A percentile compares a stretch with the other conserved stretches of the same genome.
These are phyloP conservation scores for Hylodesmum podocarpum DNA, from an alignment of 306 rosid genomes.

Conservation along the genomic window DNA sequence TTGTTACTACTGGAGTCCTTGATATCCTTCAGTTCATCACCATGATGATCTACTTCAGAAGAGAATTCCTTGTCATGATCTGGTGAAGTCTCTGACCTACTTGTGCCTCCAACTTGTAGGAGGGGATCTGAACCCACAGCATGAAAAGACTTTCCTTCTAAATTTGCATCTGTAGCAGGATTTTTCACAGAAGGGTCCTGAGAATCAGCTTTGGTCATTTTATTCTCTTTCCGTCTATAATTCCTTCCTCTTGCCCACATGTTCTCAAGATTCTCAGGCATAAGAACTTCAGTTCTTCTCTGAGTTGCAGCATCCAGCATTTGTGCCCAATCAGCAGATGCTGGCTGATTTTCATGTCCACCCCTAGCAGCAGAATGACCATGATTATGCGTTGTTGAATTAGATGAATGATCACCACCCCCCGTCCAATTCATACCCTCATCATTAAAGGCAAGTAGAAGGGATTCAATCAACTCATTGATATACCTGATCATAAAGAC, in stretches of 20 bases:
- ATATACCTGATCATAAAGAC: constrained; percentile 63
- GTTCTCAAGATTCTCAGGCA: constrained; percentile 97
- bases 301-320: constrained; percentile 77
- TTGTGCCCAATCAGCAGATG: constrained; percentile 82
- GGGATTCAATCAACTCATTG: constrained; percentile 80
- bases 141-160: constrained; percentile 36
- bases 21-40: constrained; percentile 47
- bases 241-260: constrained; percentile 99
- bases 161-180: constrained; percentile 36
- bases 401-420: constrained; percentile 44
- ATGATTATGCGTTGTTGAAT: constrained; percentile 45
- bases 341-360: constrained; percentile 38
- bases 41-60: constrained; percentile 31
- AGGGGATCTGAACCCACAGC: constrained; percentile 43
- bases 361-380: constrained; percentile 40
- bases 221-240: constrained; percentile 61
- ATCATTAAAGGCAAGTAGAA: constrained; percentile 56
- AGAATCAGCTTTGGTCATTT: constrained; percentile 36
- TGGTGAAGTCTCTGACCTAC: constrained; percentile 31
- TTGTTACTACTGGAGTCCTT: constrained; percentile 27
- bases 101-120: constrained; percentile 39
- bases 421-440: constrained; percentile 38
- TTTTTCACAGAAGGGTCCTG: constrained; percentile 43
- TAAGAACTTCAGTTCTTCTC: constrained; percentile 93
- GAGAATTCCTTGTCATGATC: constrained; percentile 42